Evolutionary conservation across 768 basidiomycete genomes (phyloP).

Genomic region (Tricholoma furcatifolium): DNA sequence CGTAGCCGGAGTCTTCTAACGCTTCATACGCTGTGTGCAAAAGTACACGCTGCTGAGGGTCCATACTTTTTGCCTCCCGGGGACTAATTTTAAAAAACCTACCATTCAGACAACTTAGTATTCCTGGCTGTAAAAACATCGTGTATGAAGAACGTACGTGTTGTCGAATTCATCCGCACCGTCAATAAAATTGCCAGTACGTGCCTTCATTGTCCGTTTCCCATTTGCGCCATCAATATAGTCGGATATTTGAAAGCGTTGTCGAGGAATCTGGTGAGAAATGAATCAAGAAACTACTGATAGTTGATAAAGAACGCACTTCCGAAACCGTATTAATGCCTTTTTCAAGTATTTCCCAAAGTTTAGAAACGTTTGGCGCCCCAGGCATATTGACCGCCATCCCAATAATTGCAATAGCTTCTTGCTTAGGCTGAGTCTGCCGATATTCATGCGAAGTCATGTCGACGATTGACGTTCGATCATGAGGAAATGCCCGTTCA

Average conservation of each 20-base stretch:
- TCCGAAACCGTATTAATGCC: slow-evolving; percentile 56
- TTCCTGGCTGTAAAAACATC: background rate
- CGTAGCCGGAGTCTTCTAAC: slow-evolving; percentile 68
- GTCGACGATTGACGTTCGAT: slow-evolving; percentile 19
- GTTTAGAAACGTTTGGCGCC: slow-evolving; percentile 40
- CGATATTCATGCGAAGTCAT: slow-evolving; percentile 13
- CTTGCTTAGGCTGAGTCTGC: slow-evolving; percentile 28
- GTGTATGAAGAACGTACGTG: too few species aligned
- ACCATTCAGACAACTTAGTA: background rate
- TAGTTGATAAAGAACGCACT: slow-evolving; percentile 34
- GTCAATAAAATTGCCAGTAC: slow-evolving; percentile 63
- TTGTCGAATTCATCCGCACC: slow-evolving; percentile 63
- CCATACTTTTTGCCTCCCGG: slow-evolving; percentile 73
- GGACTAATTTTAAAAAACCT: slow-evolving; percentile 73
- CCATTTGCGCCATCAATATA: slow-evolving; percentile 31
- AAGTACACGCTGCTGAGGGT: slow-evolving; percentile 72
- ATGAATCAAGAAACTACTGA: slow-evolving; percentile 3
- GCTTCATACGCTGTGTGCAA: slow-evolving; percentile 68
- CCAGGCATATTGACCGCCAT: slow-evolving; percentile 67
- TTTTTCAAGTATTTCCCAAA: slow-evolving; percentile 61
- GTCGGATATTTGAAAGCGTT: slow-evolving; percentile 50
- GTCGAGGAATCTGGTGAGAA: slow-evolving; percentile 51
- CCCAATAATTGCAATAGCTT: slow-evolving; percentile 68
- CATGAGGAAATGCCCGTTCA: slow-evolving; percentile 30
- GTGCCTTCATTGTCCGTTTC: slow-evolving; percentile 47